phyloP scores from a whole-genome alignment of 208 protist species.

The Leishmania amazonensis region DNA sequence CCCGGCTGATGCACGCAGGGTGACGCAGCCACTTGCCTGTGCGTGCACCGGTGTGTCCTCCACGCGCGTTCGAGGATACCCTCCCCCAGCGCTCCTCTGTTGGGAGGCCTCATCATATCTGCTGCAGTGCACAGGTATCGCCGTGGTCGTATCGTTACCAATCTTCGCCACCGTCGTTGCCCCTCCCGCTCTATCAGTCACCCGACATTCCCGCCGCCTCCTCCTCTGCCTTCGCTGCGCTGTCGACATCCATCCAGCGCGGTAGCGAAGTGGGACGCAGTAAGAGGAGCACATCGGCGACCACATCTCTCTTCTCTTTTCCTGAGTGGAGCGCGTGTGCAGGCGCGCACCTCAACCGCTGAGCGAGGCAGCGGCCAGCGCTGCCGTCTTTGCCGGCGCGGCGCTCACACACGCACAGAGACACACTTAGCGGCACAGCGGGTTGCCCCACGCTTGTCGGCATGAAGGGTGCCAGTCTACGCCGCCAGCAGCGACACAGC shows the following conservation, averaged over 20 bases:
- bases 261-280: background rate
- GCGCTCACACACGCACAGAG: background rate
- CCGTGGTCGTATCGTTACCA: no score
- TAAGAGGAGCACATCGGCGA: background rate
- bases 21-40: background rate
- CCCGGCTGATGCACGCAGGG: background rate
- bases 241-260: background rate
- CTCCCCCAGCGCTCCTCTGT: no score
- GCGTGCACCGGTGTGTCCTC: background rate
- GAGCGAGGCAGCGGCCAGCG: background rate
- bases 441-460: background rate
- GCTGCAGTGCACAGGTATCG: no score
- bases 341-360: background rate
- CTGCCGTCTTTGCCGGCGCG: background rate
- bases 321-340: background rate
- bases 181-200: background rate
- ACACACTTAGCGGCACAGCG: background rate
- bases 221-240: background rate
- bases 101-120: no score
- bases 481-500: slow-evolving; percentile 45
- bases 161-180: background rate
- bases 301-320: background rate
- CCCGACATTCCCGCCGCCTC: background rate
- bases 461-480: slow-evolving; percentile 44
- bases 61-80: no score